These are phyloP conservation scores for Apocynum venetum DNA, from an alignment of 257 asterid species.

Conservation along the genomic window DNA sequence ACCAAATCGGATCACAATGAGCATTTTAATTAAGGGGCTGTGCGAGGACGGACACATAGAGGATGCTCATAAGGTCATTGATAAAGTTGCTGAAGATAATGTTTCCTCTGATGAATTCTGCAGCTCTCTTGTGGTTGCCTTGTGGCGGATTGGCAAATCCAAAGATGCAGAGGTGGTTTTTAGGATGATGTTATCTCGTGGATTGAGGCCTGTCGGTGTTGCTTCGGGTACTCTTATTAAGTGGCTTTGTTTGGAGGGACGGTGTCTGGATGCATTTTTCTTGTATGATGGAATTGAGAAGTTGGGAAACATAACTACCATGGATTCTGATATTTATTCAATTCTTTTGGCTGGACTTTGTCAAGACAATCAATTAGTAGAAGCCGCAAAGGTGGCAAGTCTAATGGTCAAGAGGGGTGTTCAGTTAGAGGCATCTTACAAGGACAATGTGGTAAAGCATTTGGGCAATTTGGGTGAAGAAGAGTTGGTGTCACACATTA, in stretches of 20 bases:
- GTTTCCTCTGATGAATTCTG: constrained; percentile 43
- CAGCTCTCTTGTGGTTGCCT: constrained; percentile 51
- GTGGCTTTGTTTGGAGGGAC: constrained; percentile 36
- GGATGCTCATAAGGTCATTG: constrained; percentile 50
- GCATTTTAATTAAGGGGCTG: constrained; percentile 58
- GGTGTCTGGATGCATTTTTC: constrained; percentile 57
- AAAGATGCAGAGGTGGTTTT: constrained; percentile 53
- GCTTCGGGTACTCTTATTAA: constrained; percentile 47
- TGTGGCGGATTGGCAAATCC: constrained; percentile 44
- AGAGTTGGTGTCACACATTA: constrained; percentile 39
- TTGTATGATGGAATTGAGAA: constrained; percentile 49
- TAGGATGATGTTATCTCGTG: constrained; percentile 55
- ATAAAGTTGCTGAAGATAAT: constrained; percentile 35
- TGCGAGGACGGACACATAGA: constrained; percentile 52
- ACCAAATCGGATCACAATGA: constrained; percentile 56
- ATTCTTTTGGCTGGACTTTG: constrained; percentile 49
- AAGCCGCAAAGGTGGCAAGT: constrained; percentile 41
- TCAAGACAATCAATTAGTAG: constrained; percentile 38
- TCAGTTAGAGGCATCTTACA: constrained; percentile 28
- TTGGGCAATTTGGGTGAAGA: constrained; percentile 32
- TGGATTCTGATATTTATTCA: constrained; percentile 55
- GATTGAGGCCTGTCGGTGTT: constrained; percentile 58
- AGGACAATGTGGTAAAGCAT: constrained; percentile 27
- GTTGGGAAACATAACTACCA: constrained; percentile 34
- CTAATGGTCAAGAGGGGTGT: constrained; percentile 43